Base-by-base conservation (phyloP, 805 yeast genomes). In the Priceomyces haplophilus region DNA sequence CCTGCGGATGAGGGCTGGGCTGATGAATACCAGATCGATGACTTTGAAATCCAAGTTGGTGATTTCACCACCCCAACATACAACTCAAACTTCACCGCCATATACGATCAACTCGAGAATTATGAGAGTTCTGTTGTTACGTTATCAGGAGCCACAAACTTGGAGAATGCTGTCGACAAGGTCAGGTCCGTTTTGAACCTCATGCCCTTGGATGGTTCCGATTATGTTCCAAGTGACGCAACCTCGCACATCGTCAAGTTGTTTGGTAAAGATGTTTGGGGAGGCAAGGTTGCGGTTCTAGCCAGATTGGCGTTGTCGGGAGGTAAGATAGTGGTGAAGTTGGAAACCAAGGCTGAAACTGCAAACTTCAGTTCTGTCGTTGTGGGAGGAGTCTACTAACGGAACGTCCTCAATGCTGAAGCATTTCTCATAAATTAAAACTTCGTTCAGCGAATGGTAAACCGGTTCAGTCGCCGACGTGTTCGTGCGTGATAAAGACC, bases 1-100 rank as follows among this genome's bases (percentile, higher is more conserved):
- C 83, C 78, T 36, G 80, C 76, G 38, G 83, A 72, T 41, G 95
- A 85, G 50, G 97, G 97, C 13, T 87, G 83, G 75, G 85, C 85
- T 51, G 98, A 93, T 64, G 96, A 90, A 65, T 93, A 91, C 65
- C 93, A 84, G 61, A 79, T 93, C 51, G 97, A 88, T 64, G 85
- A 83, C 44, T 72, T 89, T 55, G 80, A 78, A 44, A 61, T 91
- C 43, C 66, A 67, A 6, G 81, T 93, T 7, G 96, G 96, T 29
- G 97, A 89, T 61, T 91, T 82, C 65, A 73, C 88, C 44, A 65
- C 71, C 42, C 95, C 96, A 40, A 73, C 88, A 18, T 88, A 79
- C 61, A 78, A 83, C 48, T 88, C 93, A 34, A 79, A 82, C 65
- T 89, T 89, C 61, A 78, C 83, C 5, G 71, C 76, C 34, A 69